Percentiles rank a stretch among this genome's conserved stretches.
phyloP scores from a whole-genome alignment of 371 early-diverging fungal genomes.

The Mucor irregularis region DNA sequence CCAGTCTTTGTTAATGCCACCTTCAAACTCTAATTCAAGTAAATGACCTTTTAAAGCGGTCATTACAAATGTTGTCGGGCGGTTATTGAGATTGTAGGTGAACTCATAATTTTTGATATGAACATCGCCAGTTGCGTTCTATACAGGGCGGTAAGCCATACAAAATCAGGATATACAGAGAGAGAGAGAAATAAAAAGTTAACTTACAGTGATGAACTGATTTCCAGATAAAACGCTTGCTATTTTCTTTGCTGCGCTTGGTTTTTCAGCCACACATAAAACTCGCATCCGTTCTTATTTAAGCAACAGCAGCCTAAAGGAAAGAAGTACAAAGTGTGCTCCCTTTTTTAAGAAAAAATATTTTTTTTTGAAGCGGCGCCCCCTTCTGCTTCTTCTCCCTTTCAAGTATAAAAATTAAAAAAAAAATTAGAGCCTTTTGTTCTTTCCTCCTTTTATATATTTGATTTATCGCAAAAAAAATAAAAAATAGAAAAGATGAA shows the following conservation, averaged over 20 bases:
- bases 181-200: background rate
- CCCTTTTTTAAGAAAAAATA: too few relatives aligned
- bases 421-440: too few relatives aligned
- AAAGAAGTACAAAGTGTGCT: too few relatives aligned
- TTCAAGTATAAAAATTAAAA: too few relatives aligned
- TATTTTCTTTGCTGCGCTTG: constrained; percentile 94
- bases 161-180: background rate
- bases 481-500: constrained; percentile 6
- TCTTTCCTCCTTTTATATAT: background rate
- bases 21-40: constrained; percentile 64
- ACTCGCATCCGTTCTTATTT: constrained; percentile 60
- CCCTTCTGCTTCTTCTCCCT: too few relatives aligned
- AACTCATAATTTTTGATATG: constrained; percentile 86
- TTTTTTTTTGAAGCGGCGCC: too few relatives aligned
- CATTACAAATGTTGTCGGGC: constrained; percentile 72
- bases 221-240: constrained; percentile 75
- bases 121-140: constrained; percentile 49
- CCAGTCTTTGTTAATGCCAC: constrained; percentile 62
- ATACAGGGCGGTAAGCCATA: background rate
- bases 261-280: constrained; percentile 99
- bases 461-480: background rate
- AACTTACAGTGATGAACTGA: constrained; percentile 33
- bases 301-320: too few relatives aligned
- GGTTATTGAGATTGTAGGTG: constrained; percentile 56
- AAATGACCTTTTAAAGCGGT: constrained; percentile 90